Evolutionary conservation across 2,329 filamentous ascomycete species (phyloP).

Genomic region (Aspergillus uvarum): DNA sequence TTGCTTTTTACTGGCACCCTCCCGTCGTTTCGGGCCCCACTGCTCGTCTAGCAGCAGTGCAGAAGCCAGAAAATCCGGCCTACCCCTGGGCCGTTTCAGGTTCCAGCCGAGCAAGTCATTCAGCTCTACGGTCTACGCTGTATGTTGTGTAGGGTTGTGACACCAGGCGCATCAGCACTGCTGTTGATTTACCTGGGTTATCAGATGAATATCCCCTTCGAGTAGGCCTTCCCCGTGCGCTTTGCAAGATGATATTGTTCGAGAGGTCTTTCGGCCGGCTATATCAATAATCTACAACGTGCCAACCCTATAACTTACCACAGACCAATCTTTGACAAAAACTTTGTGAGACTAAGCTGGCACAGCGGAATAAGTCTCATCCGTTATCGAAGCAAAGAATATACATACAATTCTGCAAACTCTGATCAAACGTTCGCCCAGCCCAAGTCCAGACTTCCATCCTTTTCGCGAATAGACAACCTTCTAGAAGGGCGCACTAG

Average conservation of each 20-base stretch:
- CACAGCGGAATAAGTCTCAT: background rate
- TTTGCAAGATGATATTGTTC: background rate
- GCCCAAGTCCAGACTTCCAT: background rate
- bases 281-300: background rate
- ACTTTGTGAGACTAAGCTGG: background rate
- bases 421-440: background rate
- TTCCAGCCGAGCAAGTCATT: background rate
- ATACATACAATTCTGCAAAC: background rate
- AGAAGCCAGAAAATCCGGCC: background rate
- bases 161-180: slow-evolving; percentile 1
- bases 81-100: background rate
- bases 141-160: background rate
- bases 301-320: background rate
- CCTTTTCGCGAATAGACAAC: background rate
- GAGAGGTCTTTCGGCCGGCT: background rate
- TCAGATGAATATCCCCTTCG: background rate
- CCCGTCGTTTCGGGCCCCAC: background rate
- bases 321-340: background rate
- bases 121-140: background rate
- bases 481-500: background rate
- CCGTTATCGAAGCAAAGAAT: background rate
- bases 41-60: background rate
- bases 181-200: background rate
- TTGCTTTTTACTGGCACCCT: background rate
- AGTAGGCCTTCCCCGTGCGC: background rate